phyloP scores from a whole-genome alignment of 345 rosid genomes.

The Salix suchowensis region DNA sequence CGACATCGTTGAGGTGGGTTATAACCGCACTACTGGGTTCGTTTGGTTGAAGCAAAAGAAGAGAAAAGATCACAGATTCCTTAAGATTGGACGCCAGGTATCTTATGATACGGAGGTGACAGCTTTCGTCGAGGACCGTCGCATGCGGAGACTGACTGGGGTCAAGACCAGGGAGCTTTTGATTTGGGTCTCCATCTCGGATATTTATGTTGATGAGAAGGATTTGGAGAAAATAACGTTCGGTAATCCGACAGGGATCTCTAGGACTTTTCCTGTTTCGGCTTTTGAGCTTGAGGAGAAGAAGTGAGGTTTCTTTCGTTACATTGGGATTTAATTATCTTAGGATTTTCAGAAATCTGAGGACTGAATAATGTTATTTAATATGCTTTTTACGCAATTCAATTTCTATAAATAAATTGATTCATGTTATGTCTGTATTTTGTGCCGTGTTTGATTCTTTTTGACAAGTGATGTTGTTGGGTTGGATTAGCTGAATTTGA shows the following conservation, averaged over 20 bases:
- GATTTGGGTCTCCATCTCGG: slow-evolving; percentile 53
- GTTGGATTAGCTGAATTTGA: no score
- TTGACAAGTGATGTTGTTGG: no score
- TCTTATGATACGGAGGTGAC: slow-evolving; percentile 52
- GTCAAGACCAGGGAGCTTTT: slow-evolving; percentile 56
- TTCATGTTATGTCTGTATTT: no score
- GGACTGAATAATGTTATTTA: no score
- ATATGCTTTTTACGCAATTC: no score
- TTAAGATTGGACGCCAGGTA: slow-evolving; percentile 31
- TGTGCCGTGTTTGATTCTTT: no score
- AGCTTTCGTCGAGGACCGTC: slow-evolving; percentile 43
- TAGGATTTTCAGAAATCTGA: no score
- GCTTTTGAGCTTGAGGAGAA: slow-evolving; percentile 39
- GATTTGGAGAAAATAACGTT: slow-evolving; percentile 40
- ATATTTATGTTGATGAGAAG: slow-evolving; percentile 35
- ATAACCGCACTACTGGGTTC: slow-evolving; percentile 47
- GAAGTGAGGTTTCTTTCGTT: background rate
- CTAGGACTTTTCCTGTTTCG: slow-evolving; percentile 49
- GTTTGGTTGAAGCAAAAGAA: slow-evolving; percentile 57
- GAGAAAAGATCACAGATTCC: slow-evolving; percentile 37
- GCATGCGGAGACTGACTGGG: slow-evolving; percentile 44
- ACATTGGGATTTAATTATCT: no score
- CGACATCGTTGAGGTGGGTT: slow-evolving; percentile 50
- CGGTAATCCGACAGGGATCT: slow-evolving; percentile 41
- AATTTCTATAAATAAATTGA: no score